These are phyloP conservation scores for Epichloe amarillans DNA, from an alignment of 2,329 filamentous ascomycete genomes.

Conservation along the genomic window DNA sequence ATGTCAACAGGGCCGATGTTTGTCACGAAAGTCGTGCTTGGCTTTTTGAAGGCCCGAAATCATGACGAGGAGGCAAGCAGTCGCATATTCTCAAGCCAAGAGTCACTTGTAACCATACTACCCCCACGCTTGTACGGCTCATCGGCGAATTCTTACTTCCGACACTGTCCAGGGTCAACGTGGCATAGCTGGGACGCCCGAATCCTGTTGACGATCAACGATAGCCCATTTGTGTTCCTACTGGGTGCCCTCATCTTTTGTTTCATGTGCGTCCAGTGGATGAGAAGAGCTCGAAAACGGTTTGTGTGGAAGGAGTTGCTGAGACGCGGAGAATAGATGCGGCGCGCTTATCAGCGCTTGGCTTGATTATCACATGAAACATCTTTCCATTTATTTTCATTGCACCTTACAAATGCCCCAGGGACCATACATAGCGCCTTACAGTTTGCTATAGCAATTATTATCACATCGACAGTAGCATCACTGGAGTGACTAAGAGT, in stretches of 20 bases:
- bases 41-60: background rate
- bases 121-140: background rate
- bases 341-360: background rate
- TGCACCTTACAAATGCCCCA: too few species aligned
- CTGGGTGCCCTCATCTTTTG: background rate
- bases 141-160: background rate
- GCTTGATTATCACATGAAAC: too few species aligned
- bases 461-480: too few species aligned
- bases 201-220: background rate
- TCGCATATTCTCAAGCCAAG: background rate
- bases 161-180: background rate
- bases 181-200: conserved; percentile 2
- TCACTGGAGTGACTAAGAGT: too few species aligned
- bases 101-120: background rate
- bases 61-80: background rate
- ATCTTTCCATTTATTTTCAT: too few species aligned
- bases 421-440: too few species aligned
- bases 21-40: background rate
- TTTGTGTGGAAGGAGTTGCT: background rate
- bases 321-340: background rate
- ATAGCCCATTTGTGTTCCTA: background rate
- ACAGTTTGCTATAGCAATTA: too few species aligned
- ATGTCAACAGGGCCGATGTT: conserved; percentile 2
- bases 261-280: background rate
- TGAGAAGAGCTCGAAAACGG: background rate